Evolutionary conservation across 768 basidiomycete species (phyloP).

Genomic region (Leccinum rimulosum): DNA sequence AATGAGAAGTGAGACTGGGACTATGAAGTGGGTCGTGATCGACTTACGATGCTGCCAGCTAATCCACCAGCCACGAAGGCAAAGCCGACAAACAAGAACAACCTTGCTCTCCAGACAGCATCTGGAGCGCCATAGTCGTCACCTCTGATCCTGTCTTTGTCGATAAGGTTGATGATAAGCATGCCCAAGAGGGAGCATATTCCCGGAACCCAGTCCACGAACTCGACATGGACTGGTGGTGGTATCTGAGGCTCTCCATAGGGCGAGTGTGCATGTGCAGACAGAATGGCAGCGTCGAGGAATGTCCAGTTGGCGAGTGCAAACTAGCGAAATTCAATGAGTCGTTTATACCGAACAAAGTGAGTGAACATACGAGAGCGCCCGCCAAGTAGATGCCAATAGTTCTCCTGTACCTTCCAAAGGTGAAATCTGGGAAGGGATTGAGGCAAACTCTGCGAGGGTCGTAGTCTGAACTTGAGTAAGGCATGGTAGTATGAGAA

Average conservation of each 20-base stretch:
- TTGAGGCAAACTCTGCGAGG: constrained; percentile 86
- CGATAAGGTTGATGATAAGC: constrained; percentile 89
- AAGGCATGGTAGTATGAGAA: constrained; percentile 32
- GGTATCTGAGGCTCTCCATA: constrained; percentile 67
- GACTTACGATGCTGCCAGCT: constrained; percentile 92
- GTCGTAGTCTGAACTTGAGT: constrained; percentile 76
- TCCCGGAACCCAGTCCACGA: constrained; percentile 98
- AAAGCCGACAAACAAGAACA: constrained; percentile 93
- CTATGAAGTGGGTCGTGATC: not conserved
- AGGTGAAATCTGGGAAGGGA: constrained; percentile 72
- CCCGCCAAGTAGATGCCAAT: constrained; percentile 91
- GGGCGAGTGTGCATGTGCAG: constrained; percentile 79
- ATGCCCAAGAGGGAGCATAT: constrained; percentile 91
- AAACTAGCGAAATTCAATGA: constrained; percentile 51
- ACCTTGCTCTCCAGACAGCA: constrained; percentile 87
- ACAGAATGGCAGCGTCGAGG: constrained; percentile 88
- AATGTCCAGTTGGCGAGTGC: constrained; percentile 95
- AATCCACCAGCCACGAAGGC: constrained; percentile 97
- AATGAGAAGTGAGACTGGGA: not conserved
- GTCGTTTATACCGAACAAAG: not conserved
- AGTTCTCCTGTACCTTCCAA: constrained; percentile 77
- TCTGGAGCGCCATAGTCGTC: constrained; percentile 81
- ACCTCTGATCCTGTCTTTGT: constrained; percentile 84
- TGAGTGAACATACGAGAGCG: constrained; percentile 67
- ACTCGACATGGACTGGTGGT: constrained; percentile 77